Percentiles rank a stretch among this genome's conserved stretches.
phyloP scores from a whole-genome alignment of 129 eudicot species.

The Arctium minus region DNA sequence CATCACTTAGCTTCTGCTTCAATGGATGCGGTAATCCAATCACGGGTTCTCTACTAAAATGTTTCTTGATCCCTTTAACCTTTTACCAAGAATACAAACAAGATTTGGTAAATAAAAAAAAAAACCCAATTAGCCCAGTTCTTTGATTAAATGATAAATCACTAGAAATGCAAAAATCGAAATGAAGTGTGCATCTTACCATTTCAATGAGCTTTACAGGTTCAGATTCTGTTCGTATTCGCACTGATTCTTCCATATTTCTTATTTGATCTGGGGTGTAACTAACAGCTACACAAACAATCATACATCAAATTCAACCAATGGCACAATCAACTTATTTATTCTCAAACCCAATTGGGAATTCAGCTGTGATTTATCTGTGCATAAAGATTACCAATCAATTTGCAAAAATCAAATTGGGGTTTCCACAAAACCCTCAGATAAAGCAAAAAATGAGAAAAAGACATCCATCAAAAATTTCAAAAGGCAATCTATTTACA shows the following conservation, averaged over 20 bases:
- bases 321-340: background rate
- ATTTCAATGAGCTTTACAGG: conserved; percentile 66
- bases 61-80: conserved; percentile 49
- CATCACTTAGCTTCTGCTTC: conserved; percentile 54
- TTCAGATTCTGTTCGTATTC: conserved; percentile 59
- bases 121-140: background rate
- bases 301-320: background rate
- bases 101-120: background rate
- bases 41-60: conserved; percentile 30
- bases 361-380: background rate
- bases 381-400: background rate
- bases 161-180: conserved; percentile 2
- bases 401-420: background rate
- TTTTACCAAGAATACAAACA: conserved; percentile 21
- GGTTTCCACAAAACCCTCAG: background rate
- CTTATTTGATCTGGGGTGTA: conserved; percentile 63
- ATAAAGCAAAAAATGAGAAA: background rate
- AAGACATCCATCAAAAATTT: background rate
- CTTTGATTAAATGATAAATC: background rate
- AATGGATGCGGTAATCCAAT: conserved; percentile 44
- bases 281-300: conserved; percentile 38
- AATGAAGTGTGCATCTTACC: conserved; percentile 38
- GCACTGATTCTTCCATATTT: conserved; percentile 74
- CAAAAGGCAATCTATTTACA: background rate
- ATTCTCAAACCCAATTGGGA: background rate